phyloP scores from a whole-genome alignment of 2,329 filamentous ascomycete species.

The Cytospora leucostoma region DNA sequence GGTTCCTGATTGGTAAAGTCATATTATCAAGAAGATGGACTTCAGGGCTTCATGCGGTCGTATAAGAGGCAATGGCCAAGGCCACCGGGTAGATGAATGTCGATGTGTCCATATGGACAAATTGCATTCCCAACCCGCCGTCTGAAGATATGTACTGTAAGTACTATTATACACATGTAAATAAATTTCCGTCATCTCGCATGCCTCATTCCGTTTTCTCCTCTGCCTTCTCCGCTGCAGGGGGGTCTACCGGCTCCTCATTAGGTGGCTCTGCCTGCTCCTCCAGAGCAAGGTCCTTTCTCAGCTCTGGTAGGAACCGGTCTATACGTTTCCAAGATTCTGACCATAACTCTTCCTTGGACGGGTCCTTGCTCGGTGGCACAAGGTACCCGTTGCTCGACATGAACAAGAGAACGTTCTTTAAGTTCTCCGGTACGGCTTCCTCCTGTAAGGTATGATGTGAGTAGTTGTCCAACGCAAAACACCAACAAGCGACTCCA shows the following conservation, averaged over 20 bases:
- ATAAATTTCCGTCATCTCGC: background rate
- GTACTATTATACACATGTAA: slow-evolving; percentile 2
- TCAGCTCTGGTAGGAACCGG: slow-evolving; percentile 63
- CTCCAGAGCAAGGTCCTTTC: slow-evolving; percentile 58
- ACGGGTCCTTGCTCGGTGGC: slow-evolving; percentile 61
- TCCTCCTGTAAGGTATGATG: slow-evolving; percentile 65
- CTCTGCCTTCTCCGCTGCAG: slow-evolving; percentile 13
- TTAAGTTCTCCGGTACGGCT: slow-evolving; percentile 90
- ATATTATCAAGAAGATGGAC: too few relatives aligned
- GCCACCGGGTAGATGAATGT: background rate
- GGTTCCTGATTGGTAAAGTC: too few relatives aligned
- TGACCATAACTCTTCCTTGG: slow-evolving; percentile 58
- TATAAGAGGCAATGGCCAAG: background rate
- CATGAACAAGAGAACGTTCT: slow-evolving; percentile 97
- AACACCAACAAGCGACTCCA: slow-evolving; percentile 30
- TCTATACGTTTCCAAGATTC: slow-evolving; percentile 69
- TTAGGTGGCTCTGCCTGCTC: slow-evolving; percentile 34
- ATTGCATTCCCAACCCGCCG: slow-evolving; percentile 12
- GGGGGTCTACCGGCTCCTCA: slow-evolving; percentile 7
- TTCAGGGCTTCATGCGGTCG: background rate
- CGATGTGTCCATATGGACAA: background rate
- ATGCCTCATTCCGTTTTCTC: slow-evolving; percentile 19
- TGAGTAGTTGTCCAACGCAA: slow-evolving; percentile 22
- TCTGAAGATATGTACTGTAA: slow-evolving; percentile 10
- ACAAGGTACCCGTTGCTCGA: slow-evolving; percentile 83